Percentiles rank a stretch among this genome's conserved stretches.
Conservation (phyloP, 768 basidiomycete genomes). For the Lyophyllum atratum region DNA sequence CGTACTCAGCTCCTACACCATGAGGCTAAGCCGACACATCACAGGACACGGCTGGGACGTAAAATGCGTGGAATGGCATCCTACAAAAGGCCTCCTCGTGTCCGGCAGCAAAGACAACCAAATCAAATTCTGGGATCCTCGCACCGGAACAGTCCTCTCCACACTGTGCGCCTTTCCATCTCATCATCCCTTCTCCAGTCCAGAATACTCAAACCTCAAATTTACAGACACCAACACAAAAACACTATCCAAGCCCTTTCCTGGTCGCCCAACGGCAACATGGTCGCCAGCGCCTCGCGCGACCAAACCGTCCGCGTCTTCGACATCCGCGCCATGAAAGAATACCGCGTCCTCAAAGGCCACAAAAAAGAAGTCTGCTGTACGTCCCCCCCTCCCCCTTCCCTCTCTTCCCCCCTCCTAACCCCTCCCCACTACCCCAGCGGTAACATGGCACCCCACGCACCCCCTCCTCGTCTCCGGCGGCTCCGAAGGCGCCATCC, state of each 20-base stretch:
- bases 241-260: slow-evolving; percentile 91
- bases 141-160: slow-evolving; percentile 86
- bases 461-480: slow-evolving; percentile 93
- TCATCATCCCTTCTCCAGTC: not conserved
- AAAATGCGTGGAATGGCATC: slow-evolving; percentile 98
- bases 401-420: not conserved
- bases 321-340: slow-evolving; percentile 98
- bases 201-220: not conserved
- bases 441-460: slow-evolving; percentile 94
- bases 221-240: slow-evolving; percentile 89
- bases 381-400: slow-evolving; percentile 40
- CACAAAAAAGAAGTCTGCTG: slow-evolving; percentile 99
- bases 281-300: slow-evolving; percentile 92
- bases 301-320: slow-evolving; percentile 96
- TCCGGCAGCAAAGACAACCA: slow-evolving; percentile 98
- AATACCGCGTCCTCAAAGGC: slow-evolving; percentile 87
- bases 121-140: slow-evolving; percentile 99
- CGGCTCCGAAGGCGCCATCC: slow-evolving; percentile 90
- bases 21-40: not conserved
- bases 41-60: slow-evolving; percentile 99
- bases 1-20: slow-evolving; percentile 7
- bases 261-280: slow-evolving; percentile 94
- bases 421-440: slow-evolving; percentile 36
- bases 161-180: slow-evolving; percentile 65
- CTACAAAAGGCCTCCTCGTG: slow-evolving; percentile 91